phyloP scores from a whole-genome alignment of 495 filamentous ascomycete genomes.

The Daldinia bambusicola region DNA sequence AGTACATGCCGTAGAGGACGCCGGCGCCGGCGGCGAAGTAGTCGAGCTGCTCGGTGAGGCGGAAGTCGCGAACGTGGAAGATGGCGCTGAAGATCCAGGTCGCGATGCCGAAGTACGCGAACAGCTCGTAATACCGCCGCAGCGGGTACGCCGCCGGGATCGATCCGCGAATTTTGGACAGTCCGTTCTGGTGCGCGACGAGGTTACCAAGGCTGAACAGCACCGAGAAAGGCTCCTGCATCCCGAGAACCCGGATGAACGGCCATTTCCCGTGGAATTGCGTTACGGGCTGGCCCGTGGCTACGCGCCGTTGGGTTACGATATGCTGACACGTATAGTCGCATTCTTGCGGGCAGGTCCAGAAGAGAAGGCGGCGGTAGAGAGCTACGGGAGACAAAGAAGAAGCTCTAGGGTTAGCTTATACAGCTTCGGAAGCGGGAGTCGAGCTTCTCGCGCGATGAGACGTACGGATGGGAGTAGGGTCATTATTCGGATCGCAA shows the following conservation, averaged over 20 bases:
- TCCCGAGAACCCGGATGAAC: slow-evolving; percentile 85
- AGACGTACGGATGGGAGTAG: slow-evolving; percentile 65
- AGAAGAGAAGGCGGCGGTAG: slow-evolving; percentile 76
- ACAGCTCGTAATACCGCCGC: slow-evolving; percentile 79
- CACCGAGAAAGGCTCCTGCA: slow-evolving; percentile 94
- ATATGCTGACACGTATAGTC: slow-evolving; percentile 99
- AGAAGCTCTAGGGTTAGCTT: slow-evolving; percentile 11
- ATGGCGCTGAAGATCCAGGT: slow-evolving; percentile 89
- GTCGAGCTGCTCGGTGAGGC: slow-evolving; percentile 88
- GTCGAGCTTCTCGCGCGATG: neutral
- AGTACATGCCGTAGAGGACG: slow-evolving; percentile 91
- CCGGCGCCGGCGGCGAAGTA: slow-evolving; percentile 94
- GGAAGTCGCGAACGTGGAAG: slow-evolving; percentile 91
- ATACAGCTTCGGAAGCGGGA: neutral
- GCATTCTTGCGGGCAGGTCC: slow-evolving; percentile 90
- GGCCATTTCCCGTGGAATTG: slow-evolving; percentile 99
- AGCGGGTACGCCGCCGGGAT: slow-evolving; percentile 80
- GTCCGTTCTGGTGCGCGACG: slow-evolving; percentile 83
- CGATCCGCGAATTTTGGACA: slow-evolving; percentile 70
- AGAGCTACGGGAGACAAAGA: slow-evolving; percentile 58
- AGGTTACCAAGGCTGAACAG: slow-evolving; percentile 93
- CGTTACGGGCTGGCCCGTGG: slow-evolving; percentile 72
- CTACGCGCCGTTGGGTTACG: slow-evolving; percentile 77
- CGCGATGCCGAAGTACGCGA: slow-evolving; percentile 82
- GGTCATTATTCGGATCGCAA: slow-evolving; percentile 65